Base-by-base conservation (phyloP, 2,329 filamentous ascomycete genomes). In the Trichoderma aggressivum region DNA sequence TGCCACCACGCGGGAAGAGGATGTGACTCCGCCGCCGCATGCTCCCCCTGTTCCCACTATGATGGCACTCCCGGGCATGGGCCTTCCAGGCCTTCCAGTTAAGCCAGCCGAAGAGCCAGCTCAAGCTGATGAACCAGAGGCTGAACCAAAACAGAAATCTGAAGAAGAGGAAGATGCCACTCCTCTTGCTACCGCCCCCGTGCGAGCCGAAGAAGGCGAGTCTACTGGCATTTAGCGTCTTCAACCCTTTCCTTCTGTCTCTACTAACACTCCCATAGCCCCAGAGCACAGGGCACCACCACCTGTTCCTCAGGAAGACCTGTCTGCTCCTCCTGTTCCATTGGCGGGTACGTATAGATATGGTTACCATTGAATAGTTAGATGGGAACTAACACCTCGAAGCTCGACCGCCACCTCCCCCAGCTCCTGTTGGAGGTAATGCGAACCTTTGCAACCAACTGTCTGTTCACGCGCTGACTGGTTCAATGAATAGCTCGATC, bases 61-160 rank as follows among this genome's bases (percentile, higher is more conserved):
- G 81, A 89, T 90, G 84, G 83, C 87, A 79, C 81, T 97, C 72
- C 92, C 93, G 16, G 93, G 93, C 11, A 89, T 69, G 66, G 66
- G 36, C n/a, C 56, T 86, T 70, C 86, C 85, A 74, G 66, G 36
- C 32, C 56, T 86, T 71, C 86, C 85, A 74, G 85, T 79, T 75
- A 87, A 83, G 63, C 58, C 67, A 24, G 77, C 81, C n/a, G 82
- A 84, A 36, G 82, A 82, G 70, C 73, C 75, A 12, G 32, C 83
- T 84, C 72, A 85, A 32, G 59, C 75, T 12, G 79, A 80, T 14
- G 79, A 80, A 36, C 80, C 83, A 28, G 78, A 79, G 53, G 71
- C 75, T 43, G 72, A 74, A 8, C 53, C 64, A 21, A 70, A 75
- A 47, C 68, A 80, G n/a, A 73, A 71, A 55, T 58, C 18, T 14